Conservation (phyloP, 371 early-diverging fungal species). For the Rhizoclosmatium hyalinum region DNA sequence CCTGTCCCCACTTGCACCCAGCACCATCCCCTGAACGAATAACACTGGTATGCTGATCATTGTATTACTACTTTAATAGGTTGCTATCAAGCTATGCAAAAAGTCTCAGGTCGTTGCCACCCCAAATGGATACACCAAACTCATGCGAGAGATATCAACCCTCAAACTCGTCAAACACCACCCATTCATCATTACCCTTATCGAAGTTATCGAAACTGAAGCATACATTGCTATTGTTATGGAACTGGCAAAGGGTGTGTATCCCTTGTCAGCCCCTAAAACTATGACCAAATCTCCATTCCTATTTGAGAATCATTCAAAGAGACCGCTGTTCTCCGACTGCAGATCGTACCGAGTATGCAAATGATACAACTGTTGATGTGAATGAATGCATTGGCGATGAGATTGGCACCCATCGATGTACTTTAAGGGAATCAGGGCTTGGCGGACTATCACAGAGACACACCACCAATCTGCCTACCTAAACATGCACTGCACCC, state of each 20-base stretch:
- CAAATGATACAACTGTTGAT: too few relatives aligned
- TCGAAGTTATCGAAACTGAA: slow-evolving; percentile 96
- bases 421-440: too few relatives aligned
- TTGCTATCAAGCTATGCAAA: slow-evolving; percentile 73
- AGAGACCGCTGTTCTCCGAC: too few relatives aligned
- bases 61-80: slow-evolving; percentile 41
- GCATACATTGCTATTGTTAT: slow-evolving; percentile 94
- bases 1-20: background rate
- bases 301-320: too few relatives aligned
- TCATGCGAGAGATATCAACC: slow-evolving; percentile 77
- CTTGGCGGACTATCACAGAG: background rate
- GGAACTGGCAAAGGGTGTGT: slow-evolving; percentile 88
- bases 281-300: too few relatives aligned
- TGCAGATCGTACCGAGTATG: too few relatives aligned
- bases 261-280: background rate
- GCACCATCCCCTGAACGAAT: background rate
- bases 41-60: background rate
- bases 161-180: slow-evolving; percentile 67
- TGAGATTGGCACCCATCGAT: too few relatives aligned
- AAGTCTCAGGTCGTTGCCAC: slow-evolving; percentile 58
- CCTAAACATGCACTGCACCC: background rate
- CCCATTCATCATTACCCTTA: slow-evolving; percentile 90
- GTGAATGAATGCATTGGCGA: too few relatives aligned
- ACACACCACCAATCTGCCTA: too few relatives aligned
- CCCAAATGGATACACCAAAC: slow-evolving; percentile 62